These are phyloP conservation scores for Sungouiozyma intestinalis DNA, from an alignment of 805 yeast species.

Conservation along the genomic window DNA sequence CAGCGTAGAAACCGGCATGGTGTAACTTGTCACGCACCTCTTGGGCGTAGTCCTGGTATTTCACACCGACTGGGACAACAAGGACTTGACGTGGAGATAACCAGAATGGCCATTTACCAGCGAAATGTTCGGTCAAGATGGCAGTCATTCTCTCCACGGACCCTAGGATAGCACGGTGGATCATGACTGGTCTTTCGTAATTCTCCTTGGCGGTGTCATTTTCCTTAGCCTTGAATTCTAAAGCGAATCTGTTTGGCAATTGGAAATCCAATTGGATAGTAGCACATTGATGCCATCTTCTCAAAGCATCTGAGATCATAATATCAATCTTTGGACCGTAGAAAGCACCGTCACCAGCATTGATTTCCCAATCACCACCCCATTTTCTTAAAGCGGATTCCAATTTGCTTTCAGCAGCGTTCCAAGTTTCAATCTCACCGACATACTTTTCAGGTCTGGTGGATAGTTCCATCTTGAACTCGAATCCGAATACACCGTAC, in stretches of 20 bases:
- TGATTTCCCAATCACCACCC: conserved; percentile 88
- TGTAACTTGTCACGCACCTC: conserved; percentile 60
- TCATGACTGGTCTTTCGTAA: conserved; percentile 90
- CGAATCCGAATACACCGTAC: conserved; percentile 89
- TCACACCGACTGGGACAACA: conserved; percentile 94
- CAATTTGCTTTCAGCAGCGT: conserved; percentile 77
- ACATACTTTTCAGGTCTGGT: conserved; percentile 96
- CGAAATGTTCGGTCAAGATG: conserved; percentile 93
- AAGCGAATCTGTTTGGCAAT: conserved; percentile 85
- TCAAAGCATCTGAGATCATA: conserved; percentile 86
- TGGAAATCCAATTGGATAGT: conserved; percentile 98
- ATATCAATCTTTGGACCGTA: conserved; percentile 95
- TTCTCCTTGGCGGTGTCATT: conserved; percentile 36
- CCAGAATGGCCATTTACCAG: conserved; percentile 99
- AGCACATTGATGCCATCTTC: conserved; percentile 98
- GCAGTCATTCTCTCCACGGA: conserved; percentile 99
- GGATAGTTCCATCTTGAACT: conserved; percentile 92
- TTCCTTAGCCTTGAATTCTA: conserved; percentile 71
- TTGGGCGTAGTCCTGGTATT: conserved; percentile 84
- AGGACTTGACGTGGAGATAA: conserved; percentile 97
- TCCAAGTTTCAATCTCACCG: conserved; percentile 92
- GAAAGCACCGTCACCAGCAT: conserved; percentile 96
- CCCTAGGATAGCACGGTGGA: conserved; percentile 97
- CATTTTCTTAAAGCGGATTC: conserved; percentile 73
- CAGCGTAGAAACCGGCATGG: conserved; percentile 76